A percentile compares a stretch with the other conserved stretches of the same genome.
Evolutionary conservation across 2,329 filamentous ascomycete genomes (phyloP).

Genomic region (Trichoderma asperellum): DNA sequence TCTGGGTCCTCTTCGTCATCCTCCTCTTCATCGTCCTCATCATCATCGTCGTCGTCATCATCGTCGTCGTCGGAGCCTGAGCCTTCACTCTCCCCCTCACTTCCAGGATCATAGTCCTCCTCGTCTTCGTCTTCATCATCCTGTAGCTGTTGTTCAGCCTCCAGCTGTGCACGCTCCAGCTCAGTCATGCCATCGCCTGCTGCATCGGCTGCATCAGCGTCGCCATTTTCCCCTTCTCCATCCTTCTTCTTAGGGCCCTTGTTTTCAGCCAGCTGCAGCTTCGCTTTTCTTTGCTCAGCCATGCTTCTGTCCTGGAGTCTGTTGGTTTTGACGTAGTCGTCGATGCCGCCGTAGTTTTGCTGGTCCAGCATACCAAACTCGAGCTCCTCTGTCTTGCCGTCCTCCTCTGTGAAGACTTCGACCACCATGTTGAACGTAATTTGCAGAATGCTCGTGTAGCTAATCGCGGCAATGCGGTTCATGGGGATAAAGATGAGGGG

Average conservation of each 20-base stretch:
- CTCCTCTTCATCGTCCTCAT: constrained; percentile 47
- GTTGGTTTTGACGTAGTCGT: constrained; percentile 65
- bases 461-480: constrained; percentile 63
- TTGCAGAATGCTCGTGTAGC: constrained; percentile 69
- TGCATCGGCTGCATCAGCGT: constrained; percentile 40
- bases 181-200: constrained; percentile 51
- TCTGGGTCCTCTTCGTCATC: constrained; percentile 46
- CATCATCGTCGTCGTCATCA: constrained; percentile 56
- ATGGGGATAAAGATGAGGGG: constrained; percentile 67
- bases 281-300: constrained; percentile 69
- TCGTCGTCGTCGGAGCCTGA: constrained; percentile 56
- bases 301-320: constrained; percentile 68
- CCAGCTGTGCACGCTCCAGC: constrained; percentile 54
- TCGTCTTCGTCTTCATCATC: constrained; percentile 68
- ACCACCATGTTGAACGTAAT: constrained; percentile 70
- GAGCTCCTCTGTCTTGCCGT: constrained; percentile 60
- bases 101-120: constrained; percentile 68
- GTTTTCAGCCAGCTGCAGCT: constrained; percentile 65
- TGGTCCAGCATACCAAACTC: constrained; percentile 73
- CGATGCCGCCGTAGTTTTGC: constrained; percentile 67
- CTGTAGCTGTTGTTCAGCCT: constrained; percentile 57
- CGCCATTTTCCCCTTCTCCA: constrained; percentile 46
- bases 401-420: constrained; percentile 57
- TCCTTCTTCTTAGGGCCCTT: constrained; percentile 51
- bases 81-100: constrained; percentile 62